Evolutionary conservation across 148 eudicot genomes (phyloP).

Genomic region (Nepenthes gracilis): DNA sequence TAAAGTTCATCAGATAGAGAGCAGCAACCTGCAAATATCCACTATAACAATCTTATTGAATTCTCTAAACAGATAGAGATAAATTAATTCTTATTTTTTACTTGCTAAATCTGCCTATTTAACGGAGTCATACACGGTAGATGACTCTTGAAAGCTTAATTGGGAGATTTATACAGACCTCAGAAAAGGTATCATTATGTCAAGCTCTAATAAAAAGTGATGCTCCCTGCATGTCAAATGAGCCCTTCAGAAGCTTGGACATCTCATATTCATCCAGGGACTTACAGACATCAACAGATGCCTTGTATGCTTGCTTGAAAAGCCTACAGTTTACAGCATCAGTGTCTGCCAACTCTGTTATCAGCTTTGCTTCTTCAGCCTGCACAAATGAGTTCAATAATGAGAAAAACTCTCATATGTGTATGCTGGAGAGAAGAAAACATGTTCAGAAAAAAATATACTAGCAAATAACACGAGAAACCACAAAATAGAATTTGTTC

Average conservation of each 20-base stretch:
- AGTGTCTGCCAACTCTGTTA: conserved; percentile 62
- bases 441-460: not conserved
- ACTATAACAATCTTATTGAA: too few relatives aligned
- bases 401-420: not conserved
- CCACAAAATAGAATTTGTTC: too few relatives aligned
- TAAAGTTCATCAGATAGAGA: too few relatives aligned
- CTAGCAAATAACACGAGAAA: too few relatives aligned
- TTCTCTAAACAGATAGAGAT: too few relatives aligned
- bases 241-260: conserved; percentile 67
- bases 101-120: too few relatives aligned
- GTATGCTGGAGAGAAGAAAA: not conserved
- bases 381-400: conserved; percentile 17
- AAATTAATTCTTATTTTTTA: too few relatives aligned
- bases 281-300: conserved; percentile 64
- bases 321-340: conserved; percentile 61
- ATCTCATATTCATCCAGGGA: conserved; percentile 73
- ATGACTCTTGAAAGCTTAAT: too few relatives aligned
- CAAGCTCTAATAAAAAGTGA: conserved; percentile 56
- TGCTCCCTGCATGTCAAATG: conserved; percentile 80
- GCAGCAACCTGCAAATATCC: too few relatives aligned
- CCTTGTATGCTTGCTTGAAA: conserved; percentile 63
- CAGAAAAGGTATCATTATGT: conserved; percentile 36
- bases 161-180: conserved; percentile 24
- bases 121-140: too few relatives aligned
- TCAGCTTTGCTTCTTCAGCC: conserved; percentile 88